A percentile compares a stretch with the other conserved stretches of the same genome.
These are phyloP conservation scores for Sextonia rubra DNA, from an alignment of 164 flowering plant genomes.

Conservation along the genomic window DNA sequence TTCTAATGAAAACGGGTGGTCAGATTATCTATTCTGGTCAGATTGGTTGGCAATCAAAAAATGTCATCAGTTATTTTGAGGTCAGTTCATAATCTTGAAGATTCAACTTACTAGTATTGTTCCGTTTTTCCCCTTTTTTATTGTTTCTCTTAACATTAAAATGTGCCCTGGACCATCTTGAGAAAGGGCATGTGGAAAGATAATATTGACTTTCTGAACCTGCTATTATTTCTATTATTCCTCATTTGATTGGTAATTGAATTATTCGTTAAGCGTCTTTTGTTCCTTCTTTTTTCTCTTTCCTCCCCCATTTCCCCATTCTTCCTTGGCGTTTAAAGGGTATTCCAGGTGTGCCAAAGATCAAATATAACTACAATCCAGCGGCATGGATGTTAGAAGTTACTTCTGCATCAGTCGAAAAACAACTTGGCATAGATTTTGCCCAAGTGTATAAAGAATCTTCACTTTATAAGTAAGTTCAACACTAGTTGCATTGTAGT, in stretches of 20 bases:
- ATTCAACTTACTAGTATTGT: background rate
- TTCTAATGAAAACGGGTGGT: conserved; percentile 57
- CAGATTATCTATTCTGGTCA: conserved; percentile 51
- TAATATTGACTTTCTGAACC: background rate
- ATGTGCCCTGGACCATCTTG: background rate
- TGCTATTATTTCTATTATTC: background rate
- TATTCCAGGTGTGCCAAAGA: conserved; percentile 10
- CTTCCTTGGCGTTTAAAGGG: conserved; percentile 2
- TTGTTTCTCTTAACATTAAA: background rate
- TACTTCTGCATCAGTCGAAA: conserved; percentile 8
- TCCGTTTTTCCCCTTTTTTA: background rate
- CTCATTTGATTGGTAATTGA: too few relatives aligned
- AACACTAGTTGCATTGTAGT: background rate
- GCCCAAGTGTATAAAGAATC: conserved; percentile 9
- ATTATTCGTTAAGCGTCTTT: too few relatives aligned
- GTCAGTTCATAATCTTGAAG: conserved; percentile 21
- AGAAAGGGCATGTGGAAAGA: background rate
- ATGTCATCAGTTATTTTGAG: conserved; percentile 60
- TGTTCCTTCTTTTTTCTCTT: background rate
- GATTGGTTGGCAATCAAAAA: conserved; percentile 46
- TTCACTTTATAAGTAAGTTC: conserved; percentile 8
- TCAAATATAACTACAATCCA: conserved; percentile 10
- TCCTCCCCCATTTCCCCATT: background rate
- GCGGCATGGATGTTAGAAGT: conserved; percentile 15
- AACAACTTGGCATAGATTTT: conserved; percentile 7